Evolutionary conservation across 805 yeast species (phyloP).

Genomic region (Maudiozyma bulderi): DNA sequence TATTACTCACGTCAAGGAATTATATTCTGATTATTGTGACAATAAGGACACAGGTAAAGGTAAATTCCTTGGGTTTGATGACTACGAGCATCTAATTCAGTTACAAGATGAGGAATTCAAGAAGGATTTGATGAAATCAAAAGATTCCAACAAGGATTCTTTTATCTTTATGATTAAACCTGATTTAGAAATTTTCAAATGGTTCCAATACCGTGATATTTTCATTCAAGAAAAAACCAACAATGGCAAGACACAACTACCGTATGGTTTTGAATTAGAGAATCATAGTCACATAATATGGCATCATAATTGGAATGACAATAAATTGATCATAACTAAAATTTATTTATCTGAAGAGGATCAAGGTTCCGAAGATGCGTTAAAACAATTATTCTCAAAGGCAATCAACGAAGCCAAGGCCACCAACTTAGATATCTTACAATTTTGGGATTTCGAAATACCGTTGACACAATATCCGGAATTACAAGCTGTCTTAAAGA

Average conservation of each 20-base stretch:
- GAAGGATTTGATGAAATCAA: conserved; percentile 13
- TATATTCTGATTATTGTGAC: conserved; percentile 12
- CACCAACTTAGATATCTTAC: conserved; percentile 21
- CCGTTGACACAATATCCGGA: conserved; percentile 19
- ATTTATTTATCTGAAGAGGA: conserved; percentile 13
- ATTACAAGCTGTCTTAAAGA: conserved; percentile 11
- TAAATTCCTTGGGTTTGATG: conserved; percentile 24
- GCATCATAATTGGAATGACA: conserved; percentile 36
- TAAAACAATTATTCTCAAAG: conserved; percentile 24
- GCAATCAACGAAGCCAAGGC: conserved; percentile 30
- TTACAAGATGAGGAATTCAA: conserved; percentile 19
- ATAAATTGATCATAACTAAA: conserved; percentile 24
- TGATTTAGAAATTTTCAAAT: conserved; percentile 30
- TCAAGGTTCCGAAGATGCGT: conserved; percentile 9
- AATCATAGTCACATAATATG: conserved; percentile 34
- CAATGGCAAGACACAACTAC: conserved; percentile 6
- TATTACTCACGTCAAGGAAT: conserved; percentile 18
- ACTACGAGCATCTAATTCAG: conserved; percentile 25
- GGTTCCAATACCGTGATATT: conserved; percentile 35
- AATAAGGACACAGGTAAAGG: conserved; percentile 7
- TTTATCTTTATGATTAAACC: conserved; percentile 31
- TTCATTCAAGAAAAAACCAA: conserved; percentile 24
- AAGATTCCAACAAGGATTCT: conserved; percentile 14
- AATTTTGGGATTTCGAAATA: conserved; percentile 35
- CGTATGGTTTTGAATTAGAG: conserved; percentile 25